Evolutionary conservation across 441 rosid genomes (phyloP).

Genomic region (Eutrema salsugineum): DNA sequence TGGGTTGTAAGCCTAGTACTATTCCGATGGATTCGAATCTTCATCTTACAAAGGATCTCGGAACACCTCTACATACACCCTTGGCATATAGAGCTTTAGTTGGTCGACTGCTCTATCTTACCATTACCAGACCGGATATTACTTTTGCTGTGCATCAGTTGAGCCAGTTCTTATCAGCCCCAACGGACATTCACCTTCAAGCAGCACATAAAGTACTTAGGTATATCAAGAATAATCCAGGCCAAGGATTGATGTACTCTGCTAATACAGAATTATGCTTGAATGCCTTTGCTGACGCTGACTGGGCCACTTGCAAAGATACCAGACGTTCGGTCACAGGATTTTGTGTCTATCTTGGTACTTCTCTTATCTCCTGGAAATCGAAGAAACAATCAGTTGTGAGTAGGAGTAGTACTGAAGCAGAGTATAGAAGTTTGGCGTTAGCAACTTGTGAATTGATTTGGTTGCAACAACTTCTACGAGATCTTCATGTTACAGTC

Average conservation of each 20-base stretch:
- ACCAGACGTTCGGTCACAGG: not conserved
- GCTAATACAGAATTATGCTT: not conserved
- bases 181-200: not conserved
- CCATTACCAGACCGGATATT: not conserved
- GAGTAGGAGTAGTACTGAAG: too few relatives aligned
- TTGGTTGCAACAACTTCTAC: too few relatives aligned
- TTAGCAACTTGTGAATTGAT: too few relatives aligned
- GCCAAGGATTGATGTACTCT: not conserved
- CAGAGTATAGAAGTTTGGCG: too few relatives aligned
- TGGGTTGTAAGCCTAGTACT: too few relatives aligned
- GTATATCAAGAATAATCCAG: not conserved
- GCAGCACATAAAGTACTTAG: not conserved
- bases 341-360: not conserved
- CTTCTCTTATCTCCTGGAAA: not conserved
- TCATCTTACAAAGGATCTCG: too few relatives aligned
- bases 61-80: not conserved
- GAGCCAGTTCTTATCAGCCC: not conserved
- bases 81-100: fast-evolving
- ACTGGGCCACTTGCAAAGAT: not conserved
- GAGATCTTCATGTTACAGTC: too few relatives aligned
- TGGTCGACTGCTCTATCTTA: not conserved
- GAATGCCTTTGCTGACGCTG: not conserved
- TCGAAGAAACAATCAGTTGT: too few relatives aligned
- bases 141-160: not conserved
- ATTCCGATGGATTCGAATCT: too few relatives aligned